Percentiles rank a stretch among this genome's conserved stretches.
phyloP scores from a whole-genome alignment of 129 eudicot genomes.

The Centaurea solstitialis region DNA sequence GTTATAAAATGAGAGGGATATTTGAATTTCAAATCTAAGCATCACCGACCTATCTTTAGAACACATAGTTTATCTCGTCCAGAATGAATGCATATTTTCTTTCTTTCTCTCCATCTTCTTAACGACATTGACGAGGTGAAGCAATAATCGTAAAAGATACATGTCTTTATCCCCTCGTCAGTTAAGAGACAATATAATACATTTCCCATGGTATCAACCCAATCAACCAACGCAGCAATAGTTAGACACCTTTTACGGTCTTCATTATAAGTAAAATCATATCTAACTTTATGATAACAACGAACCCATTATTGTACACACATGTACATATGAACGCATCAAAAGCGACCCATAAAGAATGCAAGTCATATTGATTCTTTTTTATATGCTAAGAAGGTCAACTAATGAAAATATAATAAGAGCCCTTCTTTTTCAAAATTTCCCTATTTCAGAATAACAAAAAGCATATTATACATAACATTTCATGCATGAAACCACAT shows the following conservation, averaged over 20 bases:
- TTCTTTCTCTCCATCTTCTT: background rate
- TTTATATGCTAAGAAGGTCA: constrained; percentile 24
- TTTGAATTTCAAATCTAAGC: background rate
- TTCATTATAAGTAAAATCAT: background rate
- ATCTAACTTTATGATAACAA: constrained; percentile 18
- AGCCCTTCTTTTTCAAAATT: constrained; percentile 29
- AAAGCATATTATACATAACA: constrained; percentile 30
- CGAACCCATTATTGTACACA: constrained; percentile 6
- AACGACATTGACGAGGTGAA: background rate
- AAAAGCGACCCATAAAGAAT: constrained; percentile 20
- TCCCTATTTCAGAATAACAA: constrained; percentile 27
- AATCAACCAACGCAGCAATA: background rate
- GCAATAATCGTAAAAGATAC: background rate
- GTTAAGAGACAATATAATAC: background rate
- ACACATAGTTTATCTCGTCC: background rate
- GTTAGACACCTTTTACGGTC: background rate
- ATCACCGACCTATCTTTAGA: background rate
- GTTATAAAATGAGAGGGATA: background rate
- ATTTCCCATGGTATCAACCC: background rate
- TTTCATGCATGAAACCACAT: constrained; percentile 24
- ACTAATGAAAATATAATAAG: constrained; percentile 5
- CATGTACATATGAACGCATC: constrained; percentile 12
- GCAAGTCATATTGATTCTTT: constrained; percentile 33
- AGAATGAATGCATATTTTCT: background rate
- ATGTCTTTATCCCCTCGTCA: background rate